Evolutionary conservation across 2,329 filamentous ascomycete species (phyloP).

Genomic region (Lasiodiplodia theobromae): DNA sequence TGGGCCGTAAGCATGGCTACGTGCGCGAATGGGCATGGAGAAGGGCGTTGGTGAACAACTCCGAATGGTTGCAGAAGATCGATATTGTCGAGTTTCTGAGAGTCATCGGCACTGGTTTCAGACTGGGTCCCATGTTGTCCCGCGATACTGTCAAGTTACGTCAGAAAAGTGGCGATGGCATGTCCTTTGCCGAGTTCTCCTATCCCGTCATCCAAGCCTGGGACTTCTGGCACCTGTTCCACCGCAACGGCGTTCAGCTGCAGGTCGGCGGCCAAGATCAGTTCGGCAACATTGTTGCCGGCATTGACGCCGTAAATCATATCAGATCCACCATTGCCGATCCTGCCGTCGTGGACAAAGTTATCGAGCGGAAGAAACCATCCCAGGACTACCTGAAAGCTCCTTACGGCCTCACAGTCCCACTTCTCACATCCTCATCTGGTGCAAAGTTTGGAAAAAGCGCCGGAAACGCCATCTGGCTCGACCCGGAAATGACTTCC

Average conservation of each 20-base stretch:
- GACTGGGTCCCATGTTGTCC: slow-evolving; percentile 85
- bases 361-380: slow-evolving; percentile 28
- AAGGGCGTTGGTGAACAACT: slow-evolving; percentile 79
- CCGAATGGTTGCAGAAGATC: slow-evolving; percentile 77
- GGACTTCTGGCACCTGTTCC: slow-evolving; percentile 94
- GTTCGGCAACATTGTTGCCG: slow-evolving; percentile 93
- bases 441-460: slow-evolving; percentile 96
- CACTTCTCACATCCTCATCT: slow-evolving; percentile 82
- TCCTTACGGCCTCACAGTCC: slow-evolving; percentile 88
- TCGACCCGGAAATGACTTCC: slow-evolving; percentile 81
- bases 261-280: slow-evolving; percentile 97
- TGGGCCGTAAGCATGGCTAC: slow-evolving; percentile 72
- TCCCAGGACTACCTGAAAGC: slow-evolving; percentile 49
- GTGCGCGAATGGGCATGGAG: slow-evolving; percentile 69
- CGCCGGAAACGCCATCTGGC: slow-evolving; percentile 91
- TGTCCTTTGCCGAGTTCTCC: slow-evolving; percentile 91
- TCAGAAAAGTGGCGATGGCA: slow-evolving; percentile 84
- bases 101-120: slow-evolving; percentile 74
- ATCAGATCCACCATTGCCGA: slow-evolving; percentile 66
- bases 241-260: slow-evolving; percentile 72
- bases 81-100: slow-evolving; percentile 77
- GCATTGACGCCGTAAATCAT: slow-evolving; percentile 82
- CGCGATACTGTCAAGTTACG: slow-evolving; percentile 88
- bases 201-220: slow-evolving; percentile 95
- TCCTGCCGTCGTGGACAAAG: slow-evolving; percentile 33